A percentile compares a stretch with the other conserved stretches of the same genome.
Conservation (phyloP, 176 grass and related monocot species). For the Lolium multiflorum region DNA sequence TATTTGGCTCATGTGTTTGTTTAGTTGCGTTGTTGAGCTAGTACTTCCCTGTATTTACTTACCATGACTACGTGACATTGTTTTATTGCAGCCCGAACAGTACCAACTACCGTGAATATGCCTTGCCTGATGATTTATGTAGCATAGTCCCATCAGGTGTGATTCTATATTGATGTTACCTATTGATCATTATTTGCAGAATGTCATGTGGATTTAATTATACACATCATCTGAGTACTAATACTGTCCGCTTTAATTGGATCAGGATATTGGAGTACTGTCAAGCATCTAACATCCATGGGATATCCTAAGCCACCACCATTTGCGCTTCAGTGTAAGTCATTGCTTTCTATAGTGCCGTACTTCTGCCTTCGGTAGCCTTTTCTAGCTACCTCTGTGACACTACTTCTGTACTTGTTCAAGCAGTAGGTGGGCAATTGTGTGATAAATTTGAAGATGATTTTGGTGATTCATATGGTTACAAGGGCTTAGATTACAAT, state of each 20-base stretch:
- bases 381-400: constrained; percentile 1
- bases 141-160: constrained; percentile 1
- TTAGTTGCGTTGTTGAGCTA: not conserved
- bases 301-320: constrained; percentile 44
- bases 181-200: not conserved
- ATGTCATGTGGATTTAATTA: not conserved
- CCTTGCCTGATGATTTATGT: not conserved
- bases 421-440: constrained; percentile 25
- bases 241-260: not conserved
- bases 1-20: not conserved
- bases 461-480: constrained; percentile 32
- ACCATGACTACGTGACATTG: not conserved
- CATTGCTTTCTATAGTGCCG: constrained; percentile 9
- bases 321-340: constrained; percentile 30
- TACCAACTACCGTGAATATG: not conserved
- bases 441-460: constrained; percentile 30
- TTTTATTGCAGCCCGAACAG: constrained; percentile 17
- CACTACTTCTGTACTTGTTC: constrained; percentile 19
- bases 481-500: constrained; percentile 15
- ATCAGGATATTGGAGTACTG: not conserved
- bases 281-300: not conserved
- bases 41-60: not conserved
- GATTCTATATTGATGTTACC: not conserved
- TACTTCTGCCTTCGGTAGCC: not conserved
- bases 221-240: constrained; percentile 2